These are phyloP conservation scores for Peniophora sp. DNA, from an alignment of 1,284 basidiomycete species.

Conservation along the genomic window DNA sequence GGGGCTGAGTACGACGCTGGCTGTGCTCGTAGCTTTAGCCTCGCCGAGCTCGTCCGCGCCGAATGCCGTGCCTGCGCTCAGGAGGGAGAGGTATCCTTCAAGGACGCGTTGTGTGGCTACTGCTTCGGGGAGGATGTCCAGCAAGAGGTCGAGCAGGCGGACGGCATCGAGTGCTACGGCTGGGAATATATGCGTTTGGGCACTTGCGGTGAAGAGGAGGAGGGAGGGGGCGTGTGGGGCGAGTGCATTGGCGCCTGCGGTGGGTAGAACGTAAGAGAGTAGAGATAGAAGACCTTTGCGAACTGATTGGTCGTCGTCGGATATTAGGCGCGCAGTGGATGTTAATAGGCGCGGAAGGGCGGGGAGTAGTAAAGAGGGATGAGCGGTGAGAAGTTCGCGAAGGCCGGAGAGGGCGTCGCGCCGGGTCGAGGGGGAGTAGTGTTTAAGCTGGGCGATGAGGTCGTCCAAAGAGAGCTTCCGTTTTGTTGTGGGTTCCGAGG, in stretches of 20 bases:
- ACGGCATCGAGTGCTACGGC: conserved; percentile 90
- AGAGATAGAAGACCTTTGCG: conserved; percentile 54
- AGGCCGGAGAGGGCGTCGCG: conserved; percentile 82
- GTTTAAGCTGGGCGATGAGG: conserved; percentile 73
- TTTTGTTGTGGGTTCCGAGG: conserved; percentile 60
- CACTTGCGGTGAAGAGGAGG: conserved; percentile 83
- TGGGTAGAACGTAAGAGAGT: conserved; percentile 67
- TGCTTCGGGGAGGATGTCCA: conserved; percentile 63
- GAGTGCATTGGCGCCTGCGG: conserved; percentile 13
- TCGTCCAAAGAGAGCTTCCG: conserved; percentile 75
- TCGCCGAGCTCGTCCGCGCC: conserved; percentile 38
- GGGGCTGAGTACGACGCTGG: conserved; percentile 45
- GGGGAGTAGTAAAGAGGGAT: conserved; percentile 43
- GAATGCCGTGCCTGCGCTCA: conserved; percentile 58
- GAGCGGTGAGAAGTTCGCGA: conserved; percentile 68
- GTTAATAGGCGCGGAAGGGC: too few relatives aligned
- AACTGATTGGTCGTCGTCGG: conserved; percentile 52
- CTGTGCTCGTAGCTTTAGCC: conserved; percentile 48
- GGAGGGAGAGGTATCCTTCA: conserved; percentile 68
- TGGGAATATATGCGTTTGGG: conserved; percentile 92
- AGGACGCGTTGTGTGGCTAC: conserved; percentile 59
- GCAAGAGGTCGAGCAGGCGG: conserved; percentile 71
- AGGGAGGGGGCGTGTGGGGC: conserved; percentile 3
- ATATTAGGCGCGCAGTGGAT: conserved; percentile 1
- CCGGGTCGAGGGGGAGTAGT: conserved; percentile 72